phyloP scores from a whole-genome alignment of 129 eudicot species.

The Arctium minus region DNA sequence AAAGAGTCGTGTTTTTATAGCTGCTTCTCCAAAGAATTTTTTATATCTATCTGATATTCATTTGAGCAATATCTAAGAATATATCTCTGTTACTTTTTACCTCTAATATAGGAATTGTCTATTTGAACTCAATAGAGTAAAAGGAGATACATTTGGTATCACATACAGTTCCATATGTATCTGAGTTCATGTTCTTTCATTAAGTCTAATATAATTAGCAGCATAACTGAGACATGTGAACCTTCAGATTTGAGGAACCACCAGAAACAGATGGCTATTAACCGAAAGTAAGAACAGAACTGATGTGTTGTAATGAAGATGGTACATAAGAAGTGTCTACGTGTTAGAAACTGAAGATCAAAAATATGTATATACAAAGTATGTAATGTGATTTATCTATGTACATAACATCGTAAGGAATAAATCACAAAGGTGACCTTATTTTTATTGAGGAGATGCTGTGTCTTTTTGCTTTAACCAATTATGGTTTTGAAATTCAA shows the following conservation, averaged over 20 bases:
- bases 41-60: not conserved
- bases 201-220: not conserved
- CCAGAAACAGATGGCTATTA: not conserved
- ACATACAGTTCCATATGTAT: not conserved
- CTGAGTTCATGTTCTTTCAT: constrained; percentile 7
- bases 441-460: not conserved
- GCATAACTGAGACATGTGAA: not conserved
- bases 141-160: constrained; percentile 21
- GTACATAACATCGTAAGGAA: not conserved
- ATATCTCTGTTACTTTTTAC: not conserved
- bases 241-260: not conserved
- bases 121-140: constrained; percentile 17
- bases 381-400: not conserved
- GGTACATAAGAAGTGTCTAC: not conserved
- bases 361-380: not conserved
- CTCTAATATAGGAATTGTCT: not conserved
- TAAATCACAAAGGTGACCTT: not conserved
- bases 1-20: not conserved
- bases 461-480: constrained; percentile 3
- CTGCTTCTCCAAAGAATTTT: not conserved
- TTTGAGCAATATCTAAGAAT: not conserved
- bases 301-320: not conserved
- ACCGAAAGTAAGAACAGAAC: not conserved
- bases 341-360: not conserved
- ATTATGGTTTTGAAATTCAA: not conserved